A percentile compares a stretch with the other conserved stretches of the same genome.
Conservation (phyloP, 345 rosid species). For the Lumnitzera racemosa region DNA sequence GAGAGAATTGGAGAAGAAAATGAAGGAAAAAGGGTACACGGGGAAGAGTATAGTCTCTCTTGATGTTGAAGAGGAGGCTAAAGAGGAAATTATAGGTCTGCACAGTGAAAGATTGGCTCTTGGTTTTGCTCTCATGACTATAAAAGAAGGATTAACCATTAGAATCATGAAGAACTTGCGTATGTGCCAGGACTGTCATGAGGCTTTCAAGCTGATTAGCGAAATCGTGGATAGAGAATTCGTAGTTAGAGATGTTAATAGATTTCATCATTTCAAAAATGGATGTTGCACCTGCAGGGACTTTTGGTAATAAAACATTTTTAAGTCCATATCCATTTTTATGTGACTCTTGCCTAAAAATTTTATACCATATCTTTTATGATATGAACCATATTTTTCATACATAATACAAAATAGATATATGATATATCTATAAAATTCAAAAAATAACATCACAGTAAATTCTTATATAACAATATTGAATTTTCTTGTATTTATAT, state of each 20-base stretch:
- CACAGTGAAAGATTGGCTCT: conserved; percentile 75
- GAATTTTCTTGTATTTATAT: too few relatives aligned
- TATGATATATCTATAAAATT: too few relatives aligned
- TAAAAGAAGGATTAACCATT: conserved; percentile 35
- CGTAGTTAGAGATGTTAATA: conserved; percentile 63
- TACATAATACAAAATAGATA: too few relatives aligned
- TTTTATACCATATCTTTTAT: too few relatives aligned
- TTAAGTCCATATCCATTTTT: too few relatives aligned
- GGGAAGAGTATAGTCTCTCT: conserved; percentile 35
- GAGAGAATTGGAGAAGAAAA: conserved; percentile 43
- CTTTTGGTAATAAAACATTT: conserved; percentile 39
- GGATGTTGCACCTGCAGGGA: conserved; percentile 58
- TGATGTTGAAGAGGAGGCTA: conserved; percentile 64
- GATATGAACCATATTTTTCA: too few relatives aligned
- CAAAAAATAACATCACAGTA: too few relatives aligned
- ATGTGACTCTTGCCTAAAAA: too few relatives aligned
- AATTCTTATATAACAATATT: too few relatives aligned
- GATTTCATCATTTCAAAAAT: conserved; percentile 59
- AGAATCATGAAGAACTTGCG: conserved; percentile 65
- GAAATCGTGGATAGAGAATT: conserved; percentile 48
- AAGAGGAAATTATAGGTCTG: conserved; percentile 41
- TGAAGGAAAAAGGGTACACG: conserved; percentile 48
- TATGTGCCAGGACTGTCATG: conserved; percentile 71
- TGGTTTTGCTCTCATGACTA: conserved; percentile 44
- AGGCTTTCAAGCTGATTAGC: conserved; percentile 61